These are phyloP conservation scores for Russula sp. DNA, from an alignment of 768 basidiomycete species.

Conservation along the genomic window DNA sequence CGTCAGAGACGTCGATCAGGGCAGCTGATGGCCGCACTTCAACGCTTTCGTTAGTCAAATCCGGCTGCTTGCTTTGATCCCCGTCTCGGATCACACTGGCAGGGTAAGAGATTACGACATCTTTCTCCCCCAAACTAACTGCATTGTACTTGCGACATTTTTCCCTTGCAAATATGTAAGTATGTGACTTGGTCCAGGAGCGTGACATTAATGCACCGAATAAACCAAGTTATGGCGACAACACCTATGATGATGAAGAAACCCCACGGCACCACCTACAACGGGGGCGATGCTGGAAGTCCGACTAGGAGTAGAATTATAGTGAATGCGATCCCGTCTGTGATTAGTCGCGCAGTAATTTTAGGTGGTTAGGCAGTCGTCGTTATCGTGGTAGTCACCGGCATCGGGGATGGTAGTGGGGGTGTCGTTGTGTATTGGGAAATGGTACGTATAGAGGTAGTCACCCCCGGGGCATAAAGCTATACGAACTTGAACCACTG, in stretches of 20 bases:
- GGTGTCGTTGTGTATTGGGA: no score
- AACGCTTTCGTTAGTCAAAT: slow-evolving; percentile 16
- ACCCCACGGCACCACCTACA: no score
- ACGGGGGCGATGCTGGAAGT: no score
- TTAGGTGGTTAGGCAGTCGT: no score
- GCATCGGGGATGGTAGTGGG: slow-evolving; percentile 3
- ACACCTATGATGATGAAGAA: slow-evolving; percentile 2
- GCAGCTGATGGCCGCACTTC: slow-evolving; percentile 6
- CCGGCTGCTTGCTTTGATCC: slow-evolving; percentile 14
- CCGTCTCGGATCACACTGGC: slow-evolving; percentile 8
- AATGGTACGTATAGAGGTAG: no score
- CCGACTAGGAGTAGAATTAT: slow-evolving; percentile 9
- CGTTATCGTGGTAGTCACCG: background rate
- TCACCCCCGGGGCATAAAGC: no score
- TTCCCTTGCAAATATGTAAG: slow-evolving; percentile 3
- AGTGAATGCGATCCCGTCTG: no score
- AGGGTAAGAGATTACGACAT: slow-evolving; percentile 26
- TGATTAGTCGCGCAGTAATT: no score
- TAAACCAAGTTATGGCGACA: slow-evolving; percentile 21
- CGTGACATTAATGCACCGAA: slow-evolving; percentile 19
- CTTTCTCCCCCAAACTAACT: slow-evolving; percentile 19
- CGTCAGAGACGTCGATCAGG: slow-evolving; percentile 9
- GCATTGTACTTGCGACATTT: slow-evolving; percentile 13
- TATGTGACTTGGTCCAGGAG: background rate
- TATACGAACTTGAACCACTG: no score